Percentiles rank a stretch among this genome's conserved stretches.
phyloP scores from a whole-genome alignment of 768 basidiomycete species.

The Termitomyces sp. region DNA sequence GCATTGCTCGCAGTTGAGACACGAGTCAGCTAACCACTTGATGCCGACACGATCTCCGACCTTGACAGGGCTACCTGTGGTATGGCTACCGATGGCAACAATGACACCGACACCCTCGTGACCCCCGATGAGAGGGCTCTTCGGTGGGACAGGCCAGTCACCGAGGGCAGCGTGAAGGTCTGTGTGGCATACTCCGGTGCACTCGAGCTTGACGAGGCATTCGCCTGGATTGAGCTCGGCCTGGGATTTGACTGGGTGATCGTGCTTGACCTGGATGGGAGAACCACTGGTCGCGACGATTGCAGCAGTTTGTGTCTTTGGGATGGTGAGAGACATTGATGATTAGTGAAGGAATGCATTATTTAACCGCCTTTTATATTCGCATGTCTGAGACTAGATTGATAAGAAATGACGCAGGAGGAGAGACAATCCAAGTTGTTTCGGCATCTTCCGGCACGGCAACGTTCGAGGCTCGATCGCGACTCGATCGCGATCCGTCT shows the following conservation, averaged over 20 bases:
- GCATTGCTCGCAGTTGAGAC: constrained; percentile 75
- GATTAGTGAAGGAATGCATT: background rate
- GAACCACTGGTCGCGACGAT: constrained; percentile 33
- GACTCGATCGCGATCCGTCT: background rate
- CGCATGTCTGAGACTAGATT: background rate
- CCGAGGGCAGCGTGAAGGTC: constrained; percentile 72
- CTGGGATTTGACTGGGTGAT: constrained; percentile 55
- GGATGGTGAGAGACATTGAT: constrained; percentile 21
- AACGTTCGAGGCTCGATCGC: background rate
- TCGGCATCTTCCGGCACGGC: background rate
- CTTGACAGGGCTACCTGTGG: constrained; percentile 56
- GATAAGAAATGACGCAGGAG: background rate
- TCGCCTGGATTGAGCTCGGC: constrained; percentile 61
- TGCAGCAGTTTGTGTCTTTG: constrained; percentile 40
- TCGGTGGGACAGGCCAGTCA: constrained; percentile 79
- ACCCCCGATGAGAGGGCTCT: constrained; percentile 70
- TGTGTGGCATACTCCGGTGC: constrained; percentile 85
- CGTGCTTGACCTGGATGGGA: constrained; percentile 32
- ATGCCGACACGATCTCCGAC: constrained; percentile 80
- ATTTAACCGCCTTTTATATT: background rate
- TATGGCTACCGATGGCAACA: constrained; percentile 74
- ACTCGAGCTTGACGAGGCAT: constrained; percentile 72
- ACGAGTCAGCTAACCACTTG: constrained; percentile 75
- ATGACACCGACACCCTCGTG: constrained; percentile 84
- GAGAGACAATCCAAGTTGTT: constrained; percentile 2